These are phyloP conservation scores for Syzygium aqueum DNA, from an alignment of 345 rosid genomes.

Conservation along the genomic window DNA sequence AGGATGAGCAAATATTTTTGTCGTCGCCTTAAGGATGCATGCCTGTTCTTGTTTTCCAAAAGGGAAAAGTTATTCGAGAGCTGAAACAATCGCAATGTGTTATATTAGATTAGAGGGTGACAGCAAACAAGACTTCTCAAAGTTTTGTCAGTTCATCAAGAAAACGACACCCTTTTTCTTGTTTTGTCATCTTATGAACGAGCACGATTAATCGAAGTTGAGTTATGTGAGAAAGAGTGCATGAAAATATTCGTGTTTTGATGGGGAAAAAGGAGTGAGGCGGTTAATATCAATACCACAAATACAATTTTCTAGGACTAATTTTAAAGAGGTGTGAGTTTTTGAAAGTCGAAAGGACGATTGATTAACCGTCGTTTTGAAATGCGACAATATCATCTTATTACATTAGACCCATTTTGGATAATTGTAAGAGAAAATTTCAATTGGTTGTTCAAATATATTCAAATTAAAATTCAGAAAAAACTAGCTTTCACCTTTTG, in stretches of 20 bases:
- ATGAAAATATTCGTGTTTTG: not conserved
- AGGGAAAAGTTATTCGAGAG: not conserved
- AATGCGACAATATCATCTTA: not conserved
- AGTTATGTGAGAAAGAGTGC: not conserved
- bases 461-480: not conserved
- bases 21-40: not conserved
- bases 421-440: not conserved
- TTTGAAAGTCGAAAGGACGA: not conserved
- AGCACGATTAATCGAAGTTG: not conserved
- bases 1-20: not conserved
- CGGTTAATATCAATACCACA: not conserved
- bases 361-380: not conserved
- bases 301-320: not conserved
- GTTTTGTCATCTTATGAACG: not conserved
- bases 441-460: not conserved
- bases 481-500: not conserved
- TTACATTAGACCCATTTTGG: not conserved
- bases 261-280: not conserved
- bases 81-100: not conserved
- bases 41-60: not conserved
- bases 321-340: not conserved
- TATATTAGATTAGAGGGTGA: not conserved
- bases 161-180: not conserved
- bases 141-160: not conserved
- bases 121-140: not conserved